Evolutionary conservation across 805 yeast species (phyloP).

Genomic region (Candida lessepsii): DNA sequence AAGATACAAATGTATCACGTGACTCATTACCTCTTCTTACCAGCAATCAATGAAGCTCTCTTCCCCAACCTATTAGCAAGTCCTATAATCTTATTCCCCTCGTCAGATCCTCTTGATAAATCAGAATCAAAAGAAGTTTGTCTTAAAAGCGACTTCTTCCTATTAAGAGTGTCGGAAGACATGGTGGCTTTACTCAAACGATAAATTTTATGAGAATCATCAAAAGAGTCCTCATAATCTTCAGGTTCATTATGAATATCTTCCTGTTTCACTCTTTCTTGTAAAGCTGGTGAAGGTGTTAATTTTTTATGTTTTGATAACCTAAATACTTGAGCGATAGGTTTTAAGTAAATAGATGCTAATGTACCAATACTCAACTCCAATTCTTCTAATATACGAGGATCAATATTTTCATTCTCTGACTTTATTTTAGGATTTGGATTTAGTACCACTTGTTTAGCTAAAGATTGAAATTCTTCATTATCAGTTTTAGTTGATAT

Average conservation of each 20-base stretch:
- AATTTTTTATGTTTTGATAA: conserved; percentile 52
- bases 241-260: not conserved
- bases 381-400: conserved; percentile 70
- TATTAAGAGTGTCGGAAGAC: conserved; percentile 12
- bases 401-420: conserved; percentile 69
- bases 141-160: conserved; percentile 17
- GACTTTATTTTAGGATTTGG: conserved; percentile 61
- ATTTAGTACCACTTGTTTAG: conserved; percentile 55
- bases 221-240: conserved; percentile 2
- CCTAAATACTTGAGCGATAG: conserved; percentile 78
- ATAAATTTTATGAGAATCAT: conserved; percentile 9
- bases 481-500: conserved; percentile 44
- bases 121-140: conserved; percentile 23
- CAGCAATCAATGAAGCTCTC: conserved; percentile 31
- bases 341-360: conserved; percentile 81
- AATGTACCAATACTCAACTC: conserved; percentile 79
- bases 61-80: conserved; percentile 33
- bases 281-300: conserved; percentile 46
- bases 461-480: conserved; percentile 38
- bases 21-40: conserved; percentile 12
- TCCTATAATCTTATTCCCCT: conserved; percentile 20
- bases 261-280: conserved; percentile 10
- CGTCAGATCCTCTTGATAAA: conserved; percentile 16
- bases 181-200: conserved; percentile 10
- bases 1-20: too few relatives aligned